Conservation (phyloP, 2,329 filamentous ascomycete species). For the Pestalotiopsis sp. region DNA sequence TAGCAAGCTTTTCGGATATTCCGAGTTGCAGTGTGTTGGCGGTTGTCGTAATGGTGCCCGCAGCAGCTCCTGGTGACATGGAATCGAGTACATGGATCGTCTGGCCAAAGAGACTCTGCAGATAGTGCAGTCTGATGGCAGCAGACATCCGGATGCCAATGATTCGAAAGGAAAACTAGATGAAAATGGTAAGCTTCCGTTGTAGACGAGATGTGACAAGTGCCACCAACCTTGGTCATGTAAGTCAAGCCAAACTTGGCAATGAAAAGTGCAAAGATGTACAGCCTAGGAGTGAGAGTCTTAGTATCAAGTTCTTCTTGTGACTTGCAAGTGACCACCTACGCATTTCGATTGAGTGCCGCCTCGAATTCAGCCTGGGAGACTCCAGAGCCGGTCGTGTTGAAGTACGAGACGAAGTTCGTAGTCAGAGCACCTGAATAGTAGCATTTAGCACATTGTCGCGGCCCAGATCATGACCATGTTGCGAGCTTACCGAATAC, state of each 20-base stretch:
- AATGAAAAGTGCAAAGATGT: conserved; percentile 72
- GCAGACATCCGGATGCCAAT: conserved; percentile 65
- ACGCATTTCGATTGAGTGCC: conserved; percentile 48
- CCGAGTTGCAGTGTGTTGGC: conserved; percentile 67
- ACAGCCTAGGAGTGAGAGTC: conserved; percentile 49
- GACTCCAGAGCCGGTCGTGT: conserved; percentile 20
- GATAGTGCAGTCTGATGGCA: conserved; percentile 64
- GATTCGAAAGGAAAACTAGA: conserved; percentile 60
- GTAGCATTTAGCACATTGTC: conserved; percentile 15
- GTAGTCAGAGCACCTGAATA: conserved; percentile 45
- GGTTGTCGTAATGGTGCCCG: conserved; percentile 64
- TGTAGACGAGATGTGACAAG: background rate
- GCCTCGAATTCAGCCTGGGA: conserved; percentile 40
- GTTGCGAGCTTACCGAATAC: conserved; percentile 48
- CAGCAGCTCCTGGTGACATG: conserved; percentile 63
- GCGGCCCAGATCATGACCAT: background rate
- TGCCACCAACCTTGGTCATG: conserved; percentile 51
- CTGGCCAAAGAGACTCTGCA: conserved; percentile 65
- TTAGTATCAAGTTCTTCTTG: background rate
- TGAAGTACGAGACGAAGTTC: conserved; percentile 49
- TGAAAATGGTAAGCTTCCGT: background rate
- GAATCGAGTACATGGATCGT: conserved; percentile 70
- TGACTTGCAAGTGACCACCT: conserved; percentile 21
- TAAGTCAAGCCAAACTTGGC: conserved; percentile 67
- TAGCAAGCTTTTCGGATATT: conserved; percentile 65